A percentile compares a stretch with the other conserved stretches of the same genome.
Evolutionary conservation across 768 basidiomycete genomes (phyloP).

Genomic region (Strobilomyces confusus): DNA sequence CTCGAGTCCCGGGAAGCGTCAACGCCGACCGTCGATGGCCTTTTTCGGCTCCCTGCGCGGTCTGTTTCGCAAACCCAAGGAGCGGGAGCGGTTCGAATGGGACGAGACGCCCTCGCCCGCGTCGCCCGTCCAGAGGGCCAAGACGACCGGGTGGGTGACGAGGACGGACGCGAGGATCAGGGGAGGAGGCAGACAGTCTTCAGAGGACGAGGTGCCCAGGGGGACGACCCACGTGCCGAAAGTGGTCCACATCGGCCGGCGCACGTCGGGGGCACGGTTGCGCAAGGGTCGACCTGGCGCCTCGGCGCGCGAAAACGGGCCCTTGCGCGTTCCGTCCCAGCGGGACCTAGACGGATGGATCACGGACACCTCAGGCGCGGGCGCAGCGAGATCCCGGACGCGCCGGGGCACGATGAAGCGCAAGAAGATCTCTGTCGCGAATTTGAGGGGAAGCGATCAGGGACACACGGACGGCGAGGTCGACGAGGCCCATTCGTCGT

Average conservation of each 20-base stretch:
- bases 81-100: constrained; percentile 8
- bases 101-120: constrained; percentile 10
- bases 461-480: constrained; percentile 29
- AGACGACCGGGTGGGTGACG: constrained; percentile 23
- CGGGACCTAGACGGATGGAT: constrained; percentile 17
- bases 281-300: constrained; percentile 17
- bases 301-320: background rate
- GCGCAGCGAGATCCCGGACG: background rate
- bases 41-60: constrained; percentile 27
- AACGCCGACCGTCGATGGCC: constrained; percentile 18
- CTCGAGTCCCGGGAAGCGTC: constrained; percentile 7
- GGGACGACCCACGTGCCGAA: background rate
- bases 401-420: constrained; percentile 6
- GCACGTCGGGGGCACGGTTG: background rate
- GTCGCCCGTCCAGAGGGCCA: background rate
- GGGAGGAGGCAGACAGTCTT: background rate
- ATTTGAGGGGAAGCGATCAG: constrained; percentile 24
- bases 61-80: constrained; percentile 24
- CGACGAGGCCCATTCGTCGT: background rate
- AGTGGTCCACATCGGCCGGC: background rate
- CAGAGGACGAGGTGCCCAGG: constrained; percentile 15
- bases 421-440: constrained; percentile 22
- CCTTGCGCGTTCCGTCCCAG: background rate
- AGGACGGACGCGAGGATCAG: constrained; percentile 24
- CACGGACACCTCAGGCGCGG: constrained; percentile 7